Base-by-base conservation (phyloP, 495 filamentous ascomycete species). In the Parmelia sp. region DNA sequence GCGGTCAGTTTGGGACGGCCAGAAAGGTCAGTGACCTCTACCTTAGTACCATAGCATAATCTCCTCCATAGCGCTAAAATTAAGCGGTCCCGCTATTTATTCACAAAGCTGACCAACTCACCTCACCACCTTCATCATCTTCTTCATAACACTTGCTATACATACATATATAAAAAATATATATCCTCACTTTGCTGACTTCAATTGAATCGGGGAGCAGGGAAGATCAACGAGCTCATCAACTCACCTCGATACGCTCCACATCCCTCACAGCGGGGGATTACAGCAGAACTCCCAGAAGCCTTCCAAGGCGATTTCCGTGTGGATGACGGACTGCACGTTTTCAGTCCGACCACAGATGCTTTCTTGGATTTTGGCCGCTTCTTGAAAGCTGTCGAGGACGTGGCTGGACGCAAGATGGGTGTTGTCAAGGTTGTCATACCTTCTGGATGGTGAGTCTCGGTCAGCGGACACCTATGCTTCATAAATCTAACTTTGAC, bases 351-450 rank as follows among this genome's bases (percentile, higher is more conserved):
- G 0, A 29, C 27, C 4, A 14, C 47, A 6, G 35, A 23, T 17
- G 44, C 25, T 19, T 33, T 55, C 47, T 14, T 1, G 15, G 33
- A 55, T n/a, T 62, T 62, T 23, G 15, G 3, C 4, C n/a, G 39
- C 25, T 62, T 51, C 35, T 39, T 62, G 35, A 62, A 27, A 29
- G 23, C 27, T 10, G 35, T 37, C 11, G 47, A 62, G 51, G 60
- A 62, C 2, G n/a, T 62, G 8, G 60, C 33, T 8, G 44, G 33
- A 23, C 40, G 59, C n/a, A 17, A 49, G 19, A 17, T 31, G 10
- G 59, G 59, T n/a, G 42, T 39, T 9, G 42, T 53, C 27, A 61
- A 61, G 25, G 45, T 36, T 9, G 14, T 61, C 23, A 10, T 61
- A n/a, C 59, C 59, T 47, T 25, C 23, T 4, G 31, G 39, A 29